phyloP scores from a whole-genome alignment of 495 filamentous ascomycete genomes.

The Lasiosphaeria miniovina region DNA sequence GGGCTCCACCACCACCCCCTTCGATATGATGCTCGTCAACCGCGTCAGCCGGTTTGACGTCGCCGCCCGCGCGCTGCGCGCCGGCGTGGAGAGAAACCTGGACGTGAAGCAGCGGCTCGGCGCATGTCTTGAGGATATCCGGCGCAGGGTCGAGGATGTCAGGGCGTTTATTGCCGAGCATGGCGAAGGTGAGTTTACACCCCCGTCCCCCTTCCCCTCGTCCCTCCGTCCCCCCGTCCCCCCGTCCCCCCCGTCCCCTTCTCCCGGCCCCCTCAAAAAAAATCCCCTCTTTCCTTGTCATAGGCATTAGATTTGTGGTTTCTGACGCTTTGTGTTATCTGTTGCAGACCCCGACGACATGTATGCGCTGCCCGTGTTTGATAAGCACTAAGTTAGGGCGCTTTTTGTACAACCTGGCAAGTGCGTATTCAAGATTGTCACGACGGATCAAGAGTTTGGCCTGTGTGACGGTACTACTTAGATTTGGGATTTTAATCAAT shows the following conservation, averaged over 20 bases:
- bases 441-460: too few relatives aligned
- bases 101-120: constrained; percentile 48
- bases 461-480: too few relatives aligned
- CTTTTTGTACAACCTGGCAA: too few relatives aligned
- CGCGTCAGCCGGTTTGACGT: constrained; percentile 61
- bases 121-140: constrained; percentile 46
- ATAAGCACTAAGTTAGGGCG: background rate
- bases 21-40: constrained; percentile 73
- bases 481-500: too few relatives aligned
- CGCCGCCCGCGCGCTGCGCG: constrained; percentile 51
- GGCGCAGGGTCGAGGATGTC: constrained; percentile 48
- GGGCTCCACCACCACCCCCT: constrained; percentile 69
- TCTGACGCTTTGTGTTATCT: background rate
- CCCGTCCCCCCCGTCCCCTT: too few relatives aligned
- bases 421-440: too few relatives aligned
- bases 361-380: constrained; percentile 9
- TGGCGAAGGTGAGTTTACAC: constrained; percentile 37
- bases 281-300: background rate
- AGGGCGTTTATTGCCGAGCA: constrained; percentile 55
- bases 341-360: constrained; percentile 11
- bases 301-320: background rate
- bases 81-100: constrained; percentile 37
- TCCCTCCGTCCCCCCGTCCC: too few relatives aligned
- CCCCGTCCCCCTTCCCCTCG: too few relatives aligned
- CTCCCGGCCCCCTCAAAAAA: too few relatives aligned